Conservation (phyloP, 371 early-diverging fungal species). For the Umbelopsis sp. region DNA sequence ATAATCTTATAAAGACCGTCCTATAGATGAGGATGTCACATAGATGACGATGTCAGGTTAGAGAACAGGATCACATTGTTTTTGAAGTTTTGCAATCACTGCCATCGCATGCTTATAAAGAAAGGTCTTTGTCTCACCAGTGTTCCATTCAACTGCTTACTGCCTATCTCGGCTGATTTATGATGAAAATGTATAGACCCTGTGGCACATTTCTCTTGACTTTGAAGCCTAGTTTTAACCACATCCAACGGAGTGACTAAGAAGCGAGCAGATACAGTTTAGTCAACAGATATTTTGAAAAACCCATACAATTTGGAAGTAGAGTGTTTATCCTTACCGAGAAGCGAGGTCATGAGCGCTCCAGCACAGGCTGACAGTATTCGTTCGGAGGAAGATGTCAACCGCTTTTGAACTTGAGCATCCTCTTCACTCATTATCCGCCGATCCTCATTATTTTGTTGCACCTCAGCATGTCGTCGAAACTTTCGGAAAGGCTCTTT, state of each 20-base stretch:
- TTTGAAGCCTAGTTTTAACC: conserved; percentile 91
- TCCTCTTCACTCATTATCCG: neutral
- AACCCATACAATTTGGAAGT: neutral
- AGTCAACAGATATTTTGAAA: neutral
- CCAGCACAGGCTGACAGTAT: conserved; percentile 48
- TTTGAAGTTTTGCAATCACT: neutral
- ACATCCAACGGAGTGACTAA: conserved; percentile 86
- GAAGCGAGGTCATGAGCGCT: conserved; percentile 43
- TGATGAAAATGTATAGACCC: conserved; percentile 32
- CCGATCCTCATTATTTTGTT: neutral
- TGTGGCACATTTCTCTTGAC: conserved; percentile 50
- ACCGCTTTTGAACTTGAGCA: neutral
- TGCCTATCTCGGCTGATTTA: conserved; percentile 13
- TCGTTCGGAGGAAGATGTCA: conserved; percentile 40
- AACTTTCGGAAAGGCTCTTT: neutral
- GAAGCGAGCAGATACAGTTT: neutral
- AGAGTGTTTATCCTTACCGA: conserved; percentile 32
- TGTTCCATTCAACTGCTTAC: conserved; percentile 21
- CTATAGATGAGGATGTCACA: conserved; percentile 29
- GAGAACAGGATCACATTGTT: no score
- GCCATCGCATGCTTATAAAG: neutral
- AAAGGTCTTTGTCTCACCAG: conserved; percentile 13
- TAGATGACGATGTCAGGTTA: no score
- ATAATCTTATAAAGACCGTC: conserved; percentile 84
- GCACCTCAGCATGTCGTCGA: no score